Conservation (phyloP, 441 rosid species). For the Euphorbia celastroides region DNA sequence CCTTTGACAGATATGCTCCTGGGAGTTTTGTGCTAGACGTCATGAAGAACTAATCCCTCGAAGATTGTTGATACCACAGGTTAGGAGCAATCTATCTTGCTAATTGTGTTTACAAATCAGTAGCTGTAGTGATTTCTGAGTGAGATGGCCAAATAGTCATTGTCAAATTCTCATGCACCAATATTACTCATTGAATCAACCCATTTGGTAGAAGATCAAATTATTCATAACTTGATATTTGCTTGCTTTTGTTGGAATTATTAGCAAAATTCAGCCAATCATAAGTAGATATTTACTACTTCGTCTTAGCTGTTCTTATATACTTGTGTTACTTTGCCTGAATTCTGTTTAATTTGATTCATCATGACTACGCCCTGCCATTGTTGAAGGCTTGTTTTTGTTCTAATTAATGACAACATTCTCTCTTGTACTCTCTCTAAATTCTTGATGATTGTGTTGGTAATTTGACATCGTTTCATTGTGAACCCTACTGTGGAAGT, state of each 20-base stretch:
- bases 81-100: constrained; percentile 18
- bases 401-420: background rate
- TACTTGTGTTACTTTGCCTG: background rate
- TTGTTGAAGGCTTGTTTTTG: background rate
- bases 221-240: background rate
- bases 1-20: constrained; percentile 74
- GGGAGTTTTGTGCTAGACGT: constrained; percentile 98
- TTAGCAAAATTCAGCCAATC: background rate
- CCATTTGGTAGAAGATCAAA: background rate
- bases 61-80: constrained; percentile 94
- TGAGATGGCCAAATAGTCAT: no score
- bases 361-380: background rate
- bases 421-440: background rate
- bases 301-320: background rate
- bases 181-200: background rate
- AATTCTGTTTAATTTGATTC: background rate
- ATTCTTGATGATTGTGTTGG: background rate
- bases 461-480: background rate
- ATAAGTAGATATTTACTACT: background rate
- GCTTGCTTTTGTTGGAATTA: background rate
- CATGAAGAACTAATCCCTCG: constrained; percentile 98
- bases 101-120: background rate
- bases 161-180: background rate
- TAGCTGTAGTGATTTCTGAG: background rate
- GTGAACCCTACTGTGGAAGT: background rate